Evolutionary conservation across 1,284 basidiomycete species (phyloP), one percentile per base, ranked within the genome.

Genomic region (Ceratobasidium sp.): DNA sequence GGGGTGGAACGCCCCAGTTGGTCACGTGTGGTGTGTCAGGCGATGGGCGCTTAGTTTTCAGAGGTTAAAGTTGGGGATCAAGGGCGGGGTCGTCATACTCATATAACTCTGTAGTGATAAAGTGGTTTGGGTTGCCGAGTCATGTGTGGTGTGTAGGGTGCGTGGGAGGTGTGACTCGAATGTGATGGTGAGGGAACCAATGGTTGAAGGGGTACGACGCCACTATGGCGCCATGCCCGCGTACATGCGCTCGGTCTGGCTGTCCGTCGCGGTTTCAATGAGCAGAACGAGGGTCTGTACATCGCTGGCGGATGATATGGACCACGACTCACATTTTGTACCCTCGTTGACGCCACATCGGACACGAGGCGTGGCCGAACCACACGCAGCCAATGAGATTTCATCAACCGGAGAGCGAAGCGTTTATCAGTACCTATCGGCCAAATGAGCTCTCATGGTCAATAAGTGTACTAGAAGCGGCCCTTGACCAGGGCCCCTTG

Each of bases 1-100:
- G 53, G 20, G 23, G 63, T 39, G 64, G 75, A 77, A 77, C 75
- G 75, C 75, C 75, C 75, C 75, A 77, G 75, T 18, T 44, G 40
- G 75, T 77, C 63, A 77, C 75, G 64, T 67, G 63, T 46, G 18
- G 63, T 42, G 33, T 15, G 51, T 55, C 33, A 18, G 20, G 33
- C 49, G 26, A 64, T 40, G 18, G 44, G 64, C 64, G 64, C 64
- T 66, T 40, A 23, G 23, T 28, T n/a, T 33, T 39, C 40, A 39
- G 64, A 26, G 26, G 18, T 42, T 64, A 40, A 40, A 40, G 18
- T 42, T 64, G 61, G 61, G 61, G 61, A 64, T 64, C 61, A 64
- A 64, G 61, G 61, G 61, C 10, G 13, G 18, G 58, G 33, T 60
- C 26, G 26, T 33, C 33, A 33, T 33, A 33, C 33, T 33, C 33